Conservation (phyloP, 306 rosid genomes). For the Pachyrhizus erosus region DNA sequence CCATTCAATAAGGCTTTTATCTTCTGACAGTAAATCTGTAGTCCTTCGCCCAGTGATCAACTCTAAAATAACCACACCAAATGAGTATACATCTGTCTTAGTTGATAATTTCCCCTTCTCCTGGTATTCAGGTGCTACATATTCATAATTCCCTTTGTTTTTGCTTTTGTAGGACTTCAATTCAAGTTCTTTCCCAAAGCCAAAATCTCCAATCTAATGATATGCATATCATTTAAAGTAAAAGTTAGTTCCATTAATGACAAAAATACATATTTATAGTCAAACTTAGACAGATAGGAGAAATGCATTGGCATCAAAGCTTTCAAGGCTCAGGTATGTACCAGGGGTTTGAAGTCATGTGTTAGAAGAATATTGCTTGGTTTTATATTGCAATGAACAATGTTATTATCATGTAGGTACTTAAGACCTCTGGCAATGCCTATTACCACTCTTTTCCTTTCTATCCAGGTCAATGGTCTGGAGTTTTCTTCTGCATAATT, state of each 20-base stretch:
- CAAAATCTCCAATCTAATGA: conserved; percentile 53
- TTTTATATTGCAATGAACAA: conserved; percentile 81
- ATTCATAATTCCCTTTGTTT: conserved; percentile 39
- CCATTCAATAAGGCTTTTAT: conserved; percentile 54
- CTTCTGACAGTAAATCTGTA: conserved; percentile 37
- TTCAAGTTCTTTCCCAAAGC: conserved; percentile 42
- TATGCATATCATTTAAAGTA: conserved; percentile 16
- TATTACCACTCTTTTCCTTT: conserved; percentile 68
- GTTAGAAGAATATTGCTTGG: conserved; percentile 83
- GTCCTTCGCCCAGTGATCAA: conserved; percentile 53
- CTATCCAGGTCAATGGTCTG: conserved; percentile 67
- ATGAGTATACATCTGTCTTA: conserved; percentile 54
- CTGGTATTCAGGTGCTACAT: conserved; percentile 49
- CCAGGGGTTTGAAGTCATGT: conserved; percentile 77
- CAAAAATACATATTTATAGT: neutral
- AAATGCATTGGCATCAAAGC: conserved; percentile 20
- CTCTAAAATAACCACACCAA: conserved; percentile 58
- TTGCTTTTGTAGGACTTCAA: conserved; percentile 38
- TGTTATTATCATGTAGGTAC: conserved; percentile 69
- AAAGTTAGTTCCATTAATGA: conserved; percentile 30
- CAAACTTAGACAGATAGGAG: neutral
- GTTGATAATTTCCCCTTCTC: conserved; percentile 46
- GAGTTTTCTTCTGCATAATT: conserved; percentile 56
- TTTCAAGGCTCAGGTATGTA: conserved; percentile 48
- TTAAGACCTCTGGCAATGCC: conserved; percentile 75